These are phyloP conservation scores for Dactylellina cionopaga DNA, from an alignment of 2,329 filamentous ascomycete species.

Conservation along the genomic window DNA sequence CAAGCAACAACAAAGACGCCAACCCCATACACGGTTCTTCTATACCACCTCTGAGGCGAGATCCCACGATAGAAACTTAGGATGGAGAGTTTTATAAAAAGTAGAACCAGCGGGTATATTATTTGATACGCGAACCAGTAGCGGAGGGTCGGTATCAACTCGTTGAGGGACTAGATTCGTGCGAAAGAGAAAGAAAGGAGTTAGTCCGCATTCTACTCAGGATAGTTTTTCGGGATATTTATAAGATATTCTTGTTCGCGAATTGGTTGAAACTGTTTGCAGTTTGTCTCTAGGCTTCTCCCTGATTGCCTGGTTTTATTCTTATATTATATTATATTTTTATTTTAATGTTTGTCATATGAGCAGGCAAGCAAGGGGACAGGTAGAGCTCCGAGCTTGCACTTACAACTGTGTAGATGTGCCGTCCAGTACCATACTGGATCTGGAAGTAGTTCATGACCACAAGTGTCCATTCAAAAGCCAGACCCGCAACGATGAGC, in stretches of 20 bases:
- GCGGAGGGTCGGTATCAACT: slow-evolving; percentile 56
- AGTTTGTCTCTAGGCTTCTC: too few relatives aligned
- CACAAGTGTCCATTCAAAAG: slow-evolving; percentile 53
- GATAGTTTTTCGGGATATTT: not conserved
- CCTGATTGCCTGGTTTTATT: too few relatives aligned
- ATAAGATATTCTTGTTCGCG: too few relatives aligned
- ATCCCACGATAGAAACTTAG: slow-evolving; percentile 63
- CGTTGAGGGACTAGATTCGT: slow-evolving; percentile 33
- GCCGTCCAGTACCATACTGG: slow-evolving; percentile 48
- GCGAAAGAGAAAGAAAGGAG: too few relatives aligned
- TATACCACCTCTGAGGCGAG: slow-evolving; percentile 56
- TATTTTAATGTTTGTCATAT: not conserved
- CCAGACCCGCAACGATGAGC: slow-evolving; percentile 58
- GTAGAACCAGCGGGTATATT: slow-evolving; percentile 59
- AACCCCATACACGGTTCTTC: slow-evolving; percentile 59
- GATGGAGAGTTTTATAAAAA: slow-evolving; percentile 62
- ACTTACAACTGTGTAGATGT: slow-evolving; percentile 54
- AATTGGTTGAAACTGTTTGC: too few relatives aligned
- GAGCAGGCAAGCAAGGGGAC: slow-evolving; percentile 26
- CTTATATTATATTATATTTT: not conserved
- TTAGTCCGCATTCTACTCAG: too few relatives aligned
- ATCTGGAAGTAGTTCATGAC: slow-evolving; percentile 54
- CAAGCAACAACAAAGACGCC: slow-evolving; percentile 58
- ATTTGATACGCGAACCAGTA: slow-evolving; percentile 61
- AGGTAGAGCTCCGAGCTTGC: not conserved